Evolutionary conservation across 192 early-diverging fungal species (phyloP), one percentile per base, ranked within the genome.

Genomic region (Coemansia guatemalensis): DNA sequence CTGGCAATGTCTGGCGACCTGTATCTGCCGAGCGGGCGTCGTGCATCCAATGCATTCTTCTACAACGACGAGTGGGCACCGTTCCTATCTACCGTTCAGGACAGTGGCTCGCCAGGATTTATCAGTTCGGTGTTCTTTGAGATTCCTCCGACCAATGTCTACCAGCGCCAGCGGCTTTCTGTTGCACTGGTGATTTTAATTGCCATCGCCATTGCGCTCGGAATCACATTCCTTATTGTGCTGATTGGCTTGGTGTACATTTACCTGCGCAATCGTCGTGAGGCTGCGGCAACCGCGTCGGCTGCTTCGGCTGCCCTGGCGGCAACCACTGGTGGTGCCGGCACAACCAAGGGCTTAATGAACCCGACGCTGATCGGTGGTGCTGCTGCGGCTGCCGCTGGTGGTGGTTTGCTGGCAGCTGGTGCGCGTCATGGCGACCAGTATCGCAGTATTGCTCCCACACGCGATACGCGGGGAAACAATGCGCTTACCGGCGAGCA

Each of bases 111-210:
- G 18, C 54, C 76, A 0, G 82, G 82, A 3, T 75, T 56, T 27
- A 56, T 83, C 48, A 60, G 64, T 25, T 71, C 68, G 3, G 56
- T 79, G 29, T 83, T 83, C 59, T 75, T 68, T 54, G 71, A 74
- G 60, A 69, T 73, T 3, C 82, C 82, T 27, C 73, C 76, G 1
- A 79, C 68, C 14, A 73, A 71, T 27, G 82, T 83, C n/a, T 70
- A 74, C 58, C 65, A 70, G 53, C 73, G 71, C 20, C 56, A 71
- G 33, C 67, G 62, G 11, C 58, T 83, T 17, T 79, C 90, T 0
- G 67, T 86, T 0, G 84, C 87, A 4, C 68, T 87, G 35, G 87
- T 92, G 3, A 87, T 92, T 26, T 66, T 90, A 12, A 86, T 90
- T 50, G 86, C 90, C 32, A 74, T 87, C 24, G 88, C 84, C 7